Evolutionary conservation across 352 stramenopile genomes (phyloP), one percentile per base, ranked within the genome.

Genomic region (Phytophthora meadii): DNA sequence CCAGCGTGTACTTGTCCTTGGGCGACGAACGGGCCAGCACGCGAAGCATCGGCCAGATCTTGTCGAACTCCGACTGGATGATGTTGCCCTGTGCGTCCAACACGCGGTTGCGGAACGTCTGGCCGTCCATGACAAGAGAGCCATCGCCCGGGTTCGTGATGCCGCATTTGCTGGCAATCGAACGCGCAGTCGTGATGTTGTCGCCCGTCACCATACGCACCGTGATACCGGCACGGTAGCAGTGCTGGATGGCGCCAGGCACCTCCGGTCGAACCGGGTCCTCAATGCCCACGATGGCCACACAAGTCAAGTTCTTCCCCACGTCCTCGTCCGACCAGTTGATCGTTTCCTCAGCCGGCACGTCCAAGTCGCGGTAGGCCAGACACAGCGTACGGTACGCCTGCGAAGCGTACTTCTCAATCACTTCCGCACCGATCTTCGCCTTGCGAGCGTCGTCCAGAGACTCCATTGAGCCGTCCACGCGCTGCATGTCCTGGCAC

Each of bases 381-480:
- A 96, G 68, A 24, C 87, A 94, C 46, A 96, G 59, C 53, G 82
- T 96, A 34, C 90, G 92, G 37, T 88, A 93, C 44, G 52, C 87
- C 69, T 82, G 73, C 5, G 64, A 65, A 37, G 88, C 81, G 64
- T 93, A 95, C 58, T 92, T 81, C 54, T 89, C 54, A 77, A 98
- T 96, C 53, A 87, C 70, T 14, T 71, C 45, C 1, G 25, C 59
- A 2, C 69, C 63, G 28, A 87, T 84, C 46, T 76, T 72, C 3
- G 46, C 58, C 64, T 81, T 84, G 42, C 56, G 65, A 45, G 37
- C 54, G 2, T 70, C 62, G 17, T 73, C 62, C 27, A 89, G 22
- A 56, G 39, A 49, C 27, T 53, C 36, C 25, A 76, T 73, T 27
- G 66, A 76, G 32, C 77, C 78, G 47, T 89, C 70, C n/a, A 83